A percentile compares a stretch with the other conserved stretches of the same genome.
phyloP scores from a whole-genome alignment of 1,139 yeast genomes.

The Geotrichum fermentans region DNA sequence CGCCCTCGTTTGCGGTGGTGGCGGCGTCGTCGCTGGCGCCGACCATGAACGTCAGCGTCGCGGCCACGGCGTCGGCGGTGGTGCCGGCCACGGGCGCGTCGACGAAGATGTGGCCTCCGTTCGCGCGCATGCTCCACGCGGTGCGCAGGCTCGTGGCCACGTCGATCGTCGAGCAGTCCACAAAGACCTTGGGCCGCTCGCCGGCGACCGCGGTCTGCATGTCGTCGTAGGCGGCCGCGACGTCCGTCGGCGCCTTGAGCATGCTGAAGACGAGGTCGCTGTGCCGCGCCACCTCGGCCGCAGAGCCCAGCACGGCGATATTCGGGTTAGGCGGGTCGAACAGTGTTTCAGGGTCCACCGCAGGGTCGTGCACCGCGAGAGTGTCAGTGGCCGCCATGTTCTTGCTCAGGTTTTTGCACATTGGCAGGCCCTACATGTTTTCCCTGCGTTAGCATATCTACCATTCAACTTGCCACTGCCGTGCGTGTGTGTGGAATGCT shows the following conservation, averaged over 20 bases:
- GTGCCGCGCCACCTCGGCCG: slow-evolving; percentile 39
- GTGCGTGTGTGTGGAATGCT: slow-evolving; percentile 7
- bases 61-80: slow-evolving; percentile 55
- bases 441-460: neutral
- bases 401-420: slow-evolving; percentile 52
- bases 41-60: slow-evolving; percentile 55
- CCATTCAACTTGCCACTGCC: neutral
- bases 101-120: slow-evolving; percentile 39
- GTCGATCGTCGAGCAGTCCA: slow-evolving; percentile 59
- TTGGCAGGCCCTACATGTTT: slow-evolving; percentile 43
- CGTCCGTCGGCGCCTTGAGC: slow-evolving; percentile 60
- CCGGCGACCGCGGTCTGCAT: slow-evolving; percentile 32
- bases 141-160: slow-evolving; percentile 47
- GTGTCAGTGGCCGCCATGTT: slow-evolving; percentile 42
- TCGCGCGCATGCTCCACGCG: slow-evolving; percentile 23
- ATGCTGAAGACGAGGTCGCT: slow-evolving; percentile 43
- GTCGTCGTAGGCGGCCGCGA: slow-evolving; percentile 43
- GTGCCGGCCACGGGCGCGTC: slow-evolving; percentile 68
- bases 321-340: neutral
- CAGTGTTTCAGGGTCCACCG: neutral
- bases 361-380: neutral
- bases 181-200: slow-evolving; percentile 26
- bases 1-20: slow-evolving; percentile 32
- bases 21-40: slow-evolving; percentile 31
- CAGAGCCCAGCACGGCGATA: slow-evolving; percentile 31